Conservation (phyloP, 768 basidiomycete species). For the Megacollybia marginata region DNA sequence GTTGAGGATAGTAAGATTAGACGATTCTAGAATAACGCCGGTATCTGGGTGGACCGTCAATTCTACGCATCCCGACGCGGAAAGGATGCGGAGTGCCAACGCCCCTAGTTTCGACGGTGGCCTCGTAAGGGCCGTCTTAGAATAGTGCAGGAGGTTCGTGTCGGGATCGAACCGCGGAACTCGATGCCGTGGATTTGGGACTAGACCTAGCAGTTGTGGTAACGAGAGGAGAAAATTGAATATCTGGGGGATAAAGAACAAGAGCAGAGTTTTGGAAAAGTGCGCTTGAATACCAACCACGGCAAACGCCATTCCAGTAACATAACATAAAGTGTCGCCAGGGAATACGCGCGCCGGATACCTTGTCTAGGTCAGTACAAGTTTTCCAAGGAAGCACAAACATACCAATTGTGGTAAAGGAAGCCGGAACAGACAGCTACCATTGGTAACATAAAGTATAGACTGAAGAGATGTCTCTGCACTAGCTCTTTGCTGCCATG, state of each 20-base stretch:
- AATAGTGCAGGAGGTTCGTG: constrained; percentile 75
- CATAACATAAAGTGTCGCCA: constrained; percentile 96
- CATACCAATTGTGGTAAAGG: constrained; percentile 93
- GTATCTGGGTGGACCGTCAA: constrained; percentile 49
- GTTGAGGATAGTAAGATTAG: constrained; percentile 91
- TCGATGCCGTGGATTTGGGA: constrained; percentile 91
- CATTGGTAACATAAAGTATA: constrained; percentile 96
- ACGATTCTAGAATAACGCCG: constrained; percentile 58
- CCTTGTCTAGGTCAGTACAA: constrained; percentile 40
- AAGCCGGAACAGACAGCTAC: constrained; percentile 87
- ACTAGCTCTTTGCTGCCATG: constrained; percentile 83
- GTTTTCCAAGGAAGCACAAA: constrained; percentile 4
- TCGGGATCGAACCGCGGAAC: constrained; percentile 81
- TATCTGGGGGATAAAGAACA: constrained; percentile 97
- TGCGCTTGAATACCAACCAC: constrained; percentile 97
- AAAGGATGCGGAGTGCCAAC: constrained; percentile 51
- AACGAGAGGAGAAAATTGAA: constrained; percentile 95
- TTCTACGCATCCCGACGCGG: constrained; percentile 57
- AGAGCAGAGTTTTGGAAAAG: constrained; percentile 90
- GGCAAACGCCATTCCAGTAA: constrained; percentile 97
- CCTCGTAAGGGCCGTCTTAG: constrained; percentile 51
- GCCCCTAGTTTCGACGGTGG: constrained; percentile 49
- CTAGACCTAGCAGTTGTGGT: constrained; percentile 90
- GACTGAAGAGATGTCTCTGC: constrained; percentile 88
- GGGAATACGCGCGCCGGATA: constrained; percentile 94